Evolutionary conservation across 176 grass and related monocot species (phyloP), one percentile per base, ranked within the genome.

Genomic region (Musa schizocarpa): DNA sequence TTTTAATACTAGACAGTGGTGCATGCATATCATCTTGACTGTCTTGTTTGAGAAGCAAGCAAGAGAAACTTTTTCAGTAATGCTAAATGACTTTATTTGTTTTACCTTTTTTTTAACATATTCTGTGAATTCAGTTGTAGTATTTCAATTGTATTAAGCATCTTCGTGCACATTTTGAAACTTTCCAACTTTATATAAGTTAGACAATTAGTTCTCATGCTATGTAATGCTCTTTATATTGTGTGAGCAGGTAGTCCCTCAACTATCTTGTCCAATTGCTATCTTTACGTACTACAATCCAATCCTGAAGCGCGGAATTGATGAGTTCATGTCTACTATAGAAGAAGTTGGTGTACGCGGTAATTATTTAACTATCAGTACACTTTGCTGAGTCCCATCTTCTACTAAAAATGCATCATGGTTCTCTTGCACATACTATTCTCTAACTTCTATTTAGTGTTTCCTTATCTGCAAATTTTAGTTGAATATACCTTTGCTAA

Each of bases 221-320:
- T 1, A 64, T 64, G 19, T 23, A 22, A 10, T 86, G 71, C n/a
- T 49, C 23, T 53, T 13, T 20, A 69, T 48, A 1, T 19, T 73
- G 12, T 63, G 12, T n/a, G 52, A 52, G 69, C 69, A 80, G 78
- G 78, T 80, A 51, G 56, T 80, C 19, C 78, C 78, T 73, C 67
- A 73, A 51, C 61, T 80, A 29, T 80, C 78, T 72, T 80, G 78
- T 53, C 78, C 78, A 26, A n/a, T 80, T 63, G 55, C 55, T 19
- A 55, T 80, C 10, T 80, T 80, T 63, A 72, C 78, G 52, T 80
- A 80, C 52, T 73, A 73, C 57, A 80, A 72, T 52, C 78, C 34
- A 26, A 73, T 80, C 24, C 9, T 54, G 13, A 59, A 19, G 68
- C 68, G 69, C 25, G 69, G 57, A 9, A 19, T 80, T 19, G 57